These are phyloP conservation scores for Orbilia blumenaviensis DNA, from an alignment of 2,329 filamentous ascomycete species.

Conservation along the genomic window DNA sequence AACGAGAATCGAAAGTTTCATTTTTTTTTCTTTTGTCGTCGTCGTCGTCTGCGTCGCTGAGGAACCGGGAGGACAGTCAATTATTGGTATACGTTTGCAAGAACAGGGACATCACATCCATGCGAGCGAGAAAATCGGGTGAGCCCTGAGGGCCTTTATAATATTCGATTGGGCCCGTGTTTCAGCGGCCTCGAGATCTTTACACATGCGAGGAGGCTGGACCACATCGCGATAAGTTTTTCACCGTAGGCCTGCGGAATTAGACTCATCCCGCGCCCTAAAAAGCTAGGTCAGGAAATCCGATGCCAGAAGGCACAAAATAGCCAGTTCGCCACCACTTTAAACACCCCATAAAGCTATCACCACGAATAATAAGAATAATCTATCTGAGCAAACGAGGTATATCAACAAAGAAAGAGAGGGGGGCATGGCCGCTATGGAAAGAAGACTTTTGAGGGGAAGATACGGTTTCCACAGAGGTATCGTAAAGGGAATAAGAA, in stretches of 20 bases:
- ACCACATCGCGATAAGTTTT: slow-evolving; percentile 4
- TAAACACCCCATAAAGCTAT: neutral
- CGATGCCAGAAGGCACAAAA: slow-evolving; percentile 8
- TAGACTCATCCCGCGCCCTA: slow-evolving; percentile 7
- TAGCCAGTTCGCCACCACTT: slow-evolving; percentile 6
- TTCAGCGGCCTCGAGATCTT: neutral
- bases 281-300: slow-evolving; percentile 14
- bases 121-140: neutral
- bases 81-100: neutral
- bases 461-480: neutral
- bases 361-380: slow-evolving; percentile 2
- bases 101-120: neutral
- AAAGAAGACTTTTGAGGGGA: slow-evolving; percentile 7
- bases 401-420: slow-evolving; percentile 7
- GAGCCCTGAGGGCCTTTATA: neutral
- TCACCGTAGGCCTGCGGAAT: neutral
- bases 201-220: slow-evolving; percentile 4
- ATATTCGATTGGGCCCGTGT: neutral
- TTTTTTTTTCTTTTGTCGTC: neutral
- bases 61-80: neutral
- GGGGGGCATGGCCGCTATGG: neutral
- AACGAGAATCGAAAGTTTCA: neutral
- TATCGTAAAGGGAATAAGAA: neutral
- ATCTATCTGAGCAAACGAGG: slow-evolving; percentile 8
- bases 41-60: neutral